These are phyloP conservation scores for Hericium erinaceus DNA, from an alignment of 768 basidiomycete species.

Conservation along the genomic window DNA sequence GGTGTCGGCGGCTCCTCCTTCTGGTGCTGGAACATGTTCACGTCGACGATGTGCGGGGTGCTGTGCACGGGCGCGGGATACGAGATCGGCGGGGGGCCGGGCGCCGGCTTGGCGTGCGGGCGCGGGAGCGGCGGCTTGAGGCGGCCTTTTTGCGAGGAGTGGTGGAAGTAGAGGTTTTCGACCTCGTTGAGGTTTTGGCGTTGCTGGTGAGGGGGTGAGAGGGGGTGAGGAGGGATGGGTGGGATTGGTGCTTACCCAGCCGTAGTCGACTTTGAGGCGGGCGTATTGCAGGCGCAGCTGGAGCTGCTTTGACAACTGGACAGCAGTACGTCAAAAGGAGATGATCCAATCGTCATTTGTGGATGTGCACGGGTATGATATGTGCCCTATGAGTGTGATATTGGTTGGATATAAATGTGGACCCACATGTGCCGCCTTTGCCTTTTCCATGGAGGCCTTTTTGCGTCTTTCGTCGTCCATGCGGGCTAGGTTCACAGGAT, in stretches of 20 bases:
- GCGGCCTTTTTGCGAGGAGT: conserved; percentile 37
- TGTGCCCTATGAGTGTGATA: not conserved
- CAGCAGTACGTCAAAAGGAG: too few relatives aligned
- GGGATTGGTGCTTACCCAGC: conserved; percentile 48
- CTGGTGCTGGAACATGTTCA: not conserved
- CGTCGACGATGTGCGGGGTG: conserved; percentile 11
- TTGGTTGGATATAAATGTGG: not conserved
- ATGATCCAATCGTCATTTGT: too few relatives aligned
- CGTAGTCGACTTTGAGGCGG: conserved; percentile 65
- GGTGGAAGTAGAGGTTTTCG: conserved; percentile 71
- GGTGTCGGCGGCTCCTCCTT: not conserved
- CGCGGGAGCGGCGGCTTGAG: conserved; percentile 9
- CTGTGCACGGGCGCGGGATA: conserved; percentile 9
- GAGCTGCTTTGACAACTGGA: conserved; percentile 58
- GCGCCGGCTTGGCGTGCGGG: conserved; percentile 1
- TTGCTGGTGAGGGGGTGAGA: conserved; percentile 35
- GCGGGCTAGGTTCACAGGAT: not conserved
- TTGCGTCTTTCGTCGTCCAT: conserved; percentile 26
- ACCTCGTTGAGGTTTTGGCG: conserved; percentile 71
- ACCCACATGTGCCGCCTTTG: conserved; percentile 47
- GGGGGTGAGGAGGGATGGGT: too few relatives aligned
- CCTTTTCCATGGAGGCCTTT: conserved; percentile 39
- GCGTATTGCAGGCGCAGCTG: conserved; percentile 71
- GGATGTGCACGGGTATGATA: too few relatives aligned
- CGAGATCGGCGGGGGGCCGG: conserved; percentile 10